Evolutionary conservation across 129 eudicot genomes (phyloP).

Genomic region (Tagetes erecta): DNA sequence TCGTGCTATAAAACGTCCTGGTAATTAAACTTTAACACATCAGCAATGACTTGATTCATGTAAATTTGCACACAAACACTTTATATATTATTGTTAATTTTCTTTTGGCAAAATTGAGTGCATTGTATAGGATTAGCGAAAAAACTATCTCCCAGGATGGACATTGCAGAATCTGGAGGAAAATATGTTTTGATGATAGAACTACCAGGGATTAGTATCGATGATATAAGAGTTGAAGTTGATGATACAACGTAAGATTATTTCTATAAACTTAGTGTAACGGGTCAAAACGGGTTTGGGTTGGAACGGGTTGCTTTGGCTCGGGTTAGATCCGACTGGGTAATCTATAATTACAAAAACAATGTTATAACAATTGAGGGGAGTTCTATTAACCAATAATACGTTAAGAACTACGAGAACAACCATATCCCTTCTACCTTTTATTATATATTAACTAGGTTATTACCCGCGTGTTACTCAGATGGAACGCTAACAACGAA

Average conservation of each 20-base stretch:
- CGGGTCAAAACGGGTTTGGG: not conserved
- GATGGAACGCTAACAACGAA: no score
- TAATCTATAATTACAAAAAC: not conserved
- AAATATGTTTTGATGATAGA: conserved; percentile 34
- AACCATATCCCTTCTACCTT: no score
- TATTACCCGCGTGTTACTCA: no score
- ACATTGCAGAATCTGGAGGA: conserved; percentile 31
- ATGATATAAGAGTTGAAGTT: conserved; percentile 38
- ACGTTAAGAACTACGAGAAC: no score
- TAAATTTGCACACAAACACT: not conserved
- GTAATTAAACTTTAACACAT: conserved; percentile 25
- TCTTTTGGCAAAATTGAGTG: not conserved
- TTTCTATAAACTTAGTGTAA: not conserved
- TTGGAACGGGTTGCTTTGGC: not conserved
- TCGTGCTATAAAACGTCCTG: conserved; percentile 18
- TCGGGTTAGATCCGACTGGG: not conserved
- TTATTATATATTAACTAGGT: no score
- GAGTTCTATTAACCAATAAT: no score
- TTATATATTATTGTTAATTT: not conserved
- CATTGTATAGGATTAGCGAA: conserved; percentile 24
- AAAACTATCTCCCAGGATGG: conserved; percentile 37
- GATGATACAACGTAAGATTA: conserved; percentile 35
- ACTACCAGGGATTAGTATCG: conserved; percentile 36
- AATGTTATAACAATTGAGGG: not conserved
- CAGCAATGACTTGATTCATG: not conserved